Conservation (phyloP, 495 filamentous ascomycete genomes). For the Cryomyces minteri region DNA sequence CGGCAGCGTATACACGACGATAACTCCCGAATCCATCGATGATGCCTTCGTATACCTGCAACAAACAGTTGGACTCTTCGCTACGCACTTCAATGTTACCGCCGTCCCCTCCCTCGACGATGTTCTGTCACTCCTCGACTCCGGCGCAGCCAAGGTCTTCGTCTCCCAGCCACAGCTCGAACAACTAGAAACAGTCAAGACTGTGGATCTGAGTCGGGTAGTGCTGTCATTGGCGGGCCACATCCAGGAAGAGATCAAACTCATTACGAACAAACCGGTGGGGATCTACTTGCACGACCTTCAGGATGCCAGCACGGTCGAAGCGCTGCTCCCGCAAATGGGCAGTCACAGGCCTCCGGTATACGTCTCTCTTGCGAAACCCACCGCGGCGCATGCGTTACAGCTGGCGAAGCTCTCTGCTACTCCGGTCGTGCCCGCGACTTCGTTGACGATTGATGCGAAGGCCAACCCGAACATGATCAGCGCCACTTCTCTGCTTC, state of each 20-base stretch:
- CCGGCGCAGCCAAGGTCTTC: constrained; percentile 76
- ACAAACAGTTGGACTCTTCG: constrained; percentile 44
- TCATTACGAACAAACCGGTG: constrained; percentile 29
- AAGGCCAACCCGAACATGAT: constrained; percentile 33
- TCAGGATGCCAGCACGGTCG: constrained; percentile 23
- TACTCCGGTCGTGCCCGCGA: constrained; percentile 62
- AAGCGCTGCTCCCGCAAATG: constrained; percentile 25
- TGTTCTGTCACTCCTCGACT: constrained; percentile 62
- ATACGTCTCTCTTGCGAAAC: constrained; percentile 28
- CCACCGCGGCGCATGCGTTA: constrained; percentile 24
- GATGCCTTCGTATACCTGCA: constrained; percentile 47
- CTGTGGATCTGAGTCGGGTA: constrained; percentile 37
- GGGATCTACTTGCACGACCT: constrained; percentile 28
- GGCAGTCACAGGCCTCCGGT: constrained; percentile 24
- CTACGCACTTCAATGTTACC: constrained; percentile 61
- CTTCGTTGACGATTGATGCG: constrained; percentile 41
- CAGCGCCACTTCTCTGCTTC: constrained; percentile 47
- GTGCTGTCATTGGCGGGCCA: constrained; percentile 23
- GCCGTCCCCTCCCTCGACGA: constrained; percentile 47
- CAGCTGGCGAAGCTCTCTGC: constrained; percentile 32
- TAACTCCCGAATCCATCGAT: constrained; percentile 34
- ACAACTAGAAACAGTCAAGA: constrained; percentile 37
- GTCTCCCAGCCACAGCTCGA: constrained; percentile 36
- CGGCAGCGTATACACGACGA: constrained; percentile 54
- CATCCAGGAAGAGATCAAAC: constrained; percentile 30